Percentiles rank a stretch among this genome's conserved stretches.
phyloP scores from a whole-genome alignment of 257 asterid species.

The Marsdenia floribunda region DNA sequence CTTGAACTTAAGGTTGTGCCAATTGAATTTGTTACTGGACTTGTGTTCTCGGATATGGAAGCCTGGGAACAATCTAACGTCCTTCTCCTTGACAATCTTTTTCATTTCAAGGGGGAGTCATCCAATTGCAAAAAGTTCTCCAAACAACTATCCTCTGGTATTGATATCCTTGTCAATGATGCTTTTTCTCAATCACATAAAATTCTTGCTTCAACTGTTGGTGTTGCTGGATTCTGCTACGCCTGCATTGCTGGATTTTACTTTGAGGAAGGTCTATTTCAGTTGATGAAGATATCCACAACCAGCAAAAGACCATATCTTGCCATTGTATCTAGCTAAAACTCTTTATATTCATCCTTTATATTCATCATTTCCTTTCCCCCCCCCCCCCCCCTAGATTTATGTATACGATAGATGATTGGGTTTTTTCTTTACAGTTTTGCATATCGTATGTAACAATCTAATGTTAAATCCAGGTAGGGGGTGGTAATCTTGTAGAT shows the following conservation, averaged over 20 bases:
- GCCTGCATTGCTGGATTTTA: slow-evolving; percentile 73
- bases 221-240: slow-evolving; percentile 59
- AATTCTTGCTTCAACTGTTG: slow-evolving; percentile 86
- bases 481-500: slow-evolving; percentile 65
- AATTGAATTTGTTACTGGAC: slow-evolving; percentile 29
- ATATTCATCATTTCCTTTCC: too few species aligned
- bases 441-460: background rate
- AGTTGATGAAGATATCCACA: slow-evolving; percentile 52
- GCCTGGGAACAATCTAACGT: slow-evolving; percentile 30
- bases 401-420: slow-evolving; percentile 1
- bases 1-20: slow-evolving; percentile 68
- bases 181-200: slow-evolving; percentile 79
- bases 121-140: slow-evolving; percentile 69
- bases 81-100: slow-evolving; percentile 67
- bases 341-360: slow-evolving; percentile 18
- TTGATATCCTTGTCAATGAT: slow-evolving; percentile 84
- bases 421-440: background rate
- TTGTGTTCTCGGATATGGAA: slow-evolving; percentile 26
- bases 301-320: slow-evolving; percentile 49
- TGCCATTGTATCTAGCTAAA: slow-evolving; percentile 58
- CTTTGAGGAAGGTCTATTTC: slow-evolving; percentile 58
- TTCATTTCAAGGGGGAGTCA: slow-evolving; percentile 53
- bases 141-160: slow-evolving; percentile 52
- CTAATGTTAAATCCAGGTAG: slow-evolving; percentile 48
- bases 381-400: slow-evolving; percentile 8